These are phyloP conservation scores for Candida orba DNA, from an alignment of 805 yeast genomes.

Conservation along the genomic window DNA sequence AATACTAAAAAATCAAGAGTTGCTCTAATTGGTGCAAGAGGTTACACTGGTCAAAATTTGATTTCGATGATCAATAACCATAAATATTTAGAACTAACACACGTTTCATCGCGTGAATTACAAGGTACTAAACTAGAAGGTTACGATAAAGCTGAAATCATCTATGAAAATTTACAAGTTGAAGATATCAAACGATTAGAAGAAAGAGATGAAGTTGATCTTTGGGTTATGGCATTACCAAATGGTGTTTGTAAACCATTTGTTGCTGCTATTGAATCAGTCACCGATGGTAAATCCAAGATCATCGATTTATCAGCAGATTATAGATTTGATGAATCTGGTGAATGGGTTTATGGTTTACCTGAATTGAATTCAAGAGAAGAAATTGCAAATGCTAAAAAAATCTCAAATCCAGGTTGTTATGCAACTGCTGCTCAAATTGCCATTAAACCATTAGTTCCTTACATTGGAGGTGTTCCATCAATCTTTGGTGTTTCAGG, in stretches of 20 bases:
- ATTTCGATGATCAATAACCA: constrained; percentile 82
- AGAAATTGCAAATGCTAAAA: constrained; percentile 60
- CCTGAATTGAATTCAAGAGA: constrained; percentile 82
- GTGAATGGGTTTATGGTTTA: constrained; percentile 89
- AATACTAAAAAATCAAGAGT: constrained; percentile 62
- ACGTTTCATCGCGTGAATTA: constrained; percentile 94
- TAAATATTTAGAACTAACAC: constrained; percentile 79
- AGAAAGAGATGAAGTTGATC: constrained; percentile 70
- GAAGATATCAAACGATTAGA: constrained; percentile 83
- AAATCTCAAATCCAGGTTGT: constrained; percentile 96
- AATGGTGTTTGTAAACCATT: constrained; percentile 93
- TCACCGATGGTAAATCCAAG: constrained; percentile 58
- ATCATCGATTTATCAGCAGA: constrained; percentile 94
- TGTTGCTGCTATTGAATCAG: constrained; percentile 71
- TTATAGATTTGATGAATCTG: constrained; percentile 83
- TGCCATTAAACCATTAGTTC: constrained; percentile 80
- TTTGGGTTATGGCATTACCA: constrained; percentile 99
- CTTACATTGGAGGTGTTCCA: constrained; percentile 65
- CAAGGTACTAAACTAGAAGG: constrained; percentile 82
- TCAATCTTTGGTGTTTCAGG: constrained; percentile 94
- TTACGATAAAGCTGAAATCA: constrained; percentile 72
- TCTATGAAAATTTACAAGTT: constrained; percentile 77
- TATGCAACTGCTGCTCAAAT: constrained; percentile 98
- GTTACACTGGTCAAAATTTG: constrained; percentile 92
- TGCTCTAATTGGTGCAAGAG: constrained; percentile 97